A percentile compares a stretch with the other conserved stretches of the same genome.
Evolutionary conservation across 805 yeast genomes (phyloP).

Genomic region (Kuraishia hungarica): DNA sequence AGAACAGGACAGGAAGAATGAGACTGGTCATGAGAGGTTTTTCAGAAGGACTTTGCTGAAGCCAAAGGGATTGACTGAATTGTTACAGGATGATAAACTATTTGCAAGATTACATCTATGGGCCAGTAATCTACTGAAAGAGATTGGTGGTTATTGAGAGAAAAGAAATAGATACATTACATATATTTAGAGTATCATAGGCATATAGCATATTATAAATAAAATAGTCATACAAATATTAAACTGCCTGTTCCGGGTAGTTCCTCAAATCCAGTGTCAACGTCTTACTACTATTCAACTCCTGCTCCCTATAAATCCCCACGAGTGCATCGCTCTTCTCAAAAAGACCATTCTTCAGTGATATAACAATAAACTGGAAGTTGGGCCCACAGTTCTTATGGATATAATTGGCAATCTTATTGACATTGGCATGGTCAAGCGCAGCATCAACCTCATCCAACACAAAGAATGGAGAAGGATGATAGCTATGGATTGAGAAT

Average conservation of each 20-base stretch:
- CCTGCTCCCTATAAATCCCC: slow-evolving; percentile 84
- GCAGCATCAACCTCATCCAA: slow-evolving; percentile 99
- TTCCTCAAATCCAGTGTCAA: slow-evolving; percentile 64
- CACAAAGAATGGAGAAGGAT: slow-evolving; percentile 93
- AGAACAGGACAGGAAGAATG: slow-evolving; percentile 18
- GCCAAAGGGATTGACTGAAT: slow-evolving; percentile 45
- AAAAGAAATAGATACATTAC: neutral
- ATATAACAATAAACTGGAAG: slow-evolving; percentile 88
- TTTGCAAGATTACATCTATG: slow-evolving; percentile 57
- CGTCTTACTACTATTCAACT: slow-evolving; percentile 61
- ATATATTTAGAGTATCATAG: no score
- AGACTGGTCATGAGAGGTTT: slow-evolving; percentile 39
- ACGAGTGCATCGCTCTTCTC: slow-evolving; percentile 87
- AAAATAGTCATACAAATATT: no score
- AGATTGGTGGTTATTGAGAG: neutral
- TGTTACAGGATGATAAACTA: slow-evolving; percentile 43
- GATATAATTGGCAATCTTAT: slow-evolving; percentile 80
- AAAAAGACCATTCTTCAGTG: slow-evolving; percentile 78
- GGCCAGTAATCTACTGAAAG: slow-evolving; percentile 41
- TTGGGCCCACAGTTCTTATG: slow-evolving; percentile 63
- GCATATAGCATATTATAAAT: no score
- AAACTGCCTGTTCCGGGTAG: slow-evolving; percentile 32
- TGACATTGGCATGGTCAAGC: slow-evolving; percentile 81
- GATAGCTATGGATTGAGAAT: slow-evolving; percentile 84
- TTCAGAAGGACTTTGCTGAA: slow-evolving; percentile 45